phyloP scores from a whole-genome alignment of 1,139 yeast genomes.

The Taphrina sp. region DNA sequence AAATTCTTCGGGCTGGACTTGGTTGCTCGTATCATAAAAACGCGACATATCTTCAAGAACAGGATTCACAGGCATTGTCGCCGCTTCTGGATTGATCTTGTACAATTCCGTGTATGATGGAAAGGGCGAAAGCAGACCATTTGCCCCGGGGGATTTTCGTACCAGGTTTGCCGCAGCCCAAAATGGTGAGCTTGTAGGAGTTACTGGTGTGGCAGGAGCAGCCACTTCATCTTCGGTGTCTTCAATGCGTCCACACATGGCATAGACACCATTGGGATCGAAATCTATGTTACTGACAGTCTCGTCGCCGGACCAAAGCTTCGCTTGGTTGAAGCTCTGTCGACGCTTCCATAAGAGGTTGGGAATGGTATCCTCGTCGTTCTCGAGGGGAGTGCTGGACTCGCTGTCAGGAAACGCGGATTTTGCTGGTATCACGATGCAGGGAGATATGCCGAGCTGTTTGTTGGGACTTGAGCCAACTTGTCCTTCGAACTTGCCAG shows the following conservation, averaged over 20 bases:
- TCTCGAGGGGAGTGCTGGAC: neutral
- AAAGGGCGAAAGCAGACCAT: neutral
- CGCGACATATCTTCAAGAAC: conserved; percentile 30
- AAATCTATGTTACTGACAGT: neutral
- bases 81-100: conserved; percentile 2
- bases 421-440: conserved; percentile 10
- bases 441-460: neutral
- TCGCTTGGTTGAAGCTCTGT: conserved; percentile 14
- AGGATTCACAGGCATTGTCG: conserved; percentile 26
- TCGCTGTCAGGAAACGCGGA: neutral
- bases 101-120: neutral
- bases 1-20: conserved; percentile 5
- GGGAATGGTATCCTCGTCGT: conserved; percentile 20
- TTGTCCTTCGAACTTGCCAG: too few relatives aligned
- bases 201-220: neutral
- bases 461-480: neutral
- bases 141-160: conserved; percentile 1
- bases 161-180: conserved; percentile 6
- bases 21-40: conserved; percentile 2
- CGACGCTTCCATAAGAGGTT: conserved; percentile 14
- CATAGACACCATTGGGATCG: conserved; percentile 3
- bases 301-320: neutral
- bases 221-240: conserved; percentile 3
- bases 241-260: conserved; percentile 19
- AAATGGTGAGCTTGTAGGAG: neutral